Evolutionary conservation across 75 land plant genomes (phyloP).

Genomic region (Picea glauca): DNA sequence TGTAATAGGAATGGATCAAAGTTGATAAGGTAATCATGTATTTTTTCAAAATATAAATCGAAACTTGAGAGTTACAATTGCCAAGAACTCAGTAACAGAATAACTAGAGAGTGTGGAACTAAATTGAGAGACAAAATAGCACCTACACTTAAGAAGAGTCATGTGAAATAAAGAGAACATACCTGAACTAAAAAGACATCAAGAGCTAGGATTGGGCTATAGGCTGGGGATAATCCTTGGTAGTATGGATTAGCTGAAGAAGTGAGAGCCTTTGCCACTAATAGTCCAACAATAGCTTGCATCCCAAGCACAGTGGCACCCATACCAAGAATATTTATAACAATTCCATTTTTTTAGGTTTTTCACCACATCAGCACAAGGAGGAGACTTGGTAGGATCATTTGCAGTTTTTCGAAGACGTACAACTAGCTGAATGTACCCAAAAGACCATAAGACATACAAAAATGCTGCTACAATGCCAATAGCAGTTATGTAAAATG

Average conservation of each 20-base stretch:
- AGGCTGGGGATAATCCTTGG: constrained; percentile 73
- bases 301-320: constrained; percentile 89
- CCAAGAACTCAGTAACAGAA: background rate
- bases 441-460: constrained; percentile 97
- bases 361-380: constrained; percentile 90
- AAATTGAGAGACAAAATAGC: background rate
- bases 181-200: constrained; percentile 99
- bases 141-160: background rate
- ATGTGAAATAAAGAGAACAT: constrained; percentile 6
- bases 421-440: constrained; percentile 79
- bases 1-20: background rate
- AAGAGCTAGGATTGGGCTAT: constrained; percentile 89
- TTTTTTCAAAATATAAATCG: background rate
- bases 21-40: background rate
- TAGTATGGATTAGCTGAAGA: constrained; percentile 78
- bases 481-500: too few species aligned
- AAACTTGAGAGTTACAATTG: background rate
- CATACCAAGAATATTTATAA: constrained; percentile 85
- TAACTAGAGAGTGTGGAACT: background rate
- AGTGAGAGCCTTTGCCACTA: constrained; percentile 97
- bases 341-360: constrained; percentile 78
- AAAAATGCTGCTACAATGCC: constrained; percentile 11
- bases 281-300: constrained; percentile 90
- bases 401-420: constrained; percentile 61
- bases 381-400: constrained; percentile 96